Conservation (phyloP, 169 alveolate species). For the Plasmodium gonderi region DNA sequence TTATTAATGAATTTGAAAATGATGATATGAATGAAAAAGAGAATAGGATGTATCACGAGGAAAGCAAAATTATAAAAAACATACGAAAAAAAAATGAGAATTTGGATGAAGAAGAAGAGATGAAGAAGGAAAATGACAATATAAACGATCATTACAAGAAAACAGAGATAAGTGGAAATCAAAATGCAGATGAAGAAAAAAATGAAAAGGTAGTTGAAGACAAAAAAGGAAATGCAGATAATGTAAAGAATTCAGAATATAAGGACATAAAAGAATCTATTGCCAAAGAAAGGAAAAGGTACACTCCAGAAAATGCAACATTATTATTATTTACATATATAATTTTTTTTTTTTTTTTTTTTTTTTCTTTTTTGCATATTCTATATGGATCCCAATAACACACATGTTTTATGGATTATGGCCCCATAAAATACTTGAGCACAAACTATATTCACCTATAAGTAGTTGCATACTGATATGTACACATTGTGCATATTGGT, state of each 20-base stretch:
- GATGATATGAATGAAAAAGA: neutral
- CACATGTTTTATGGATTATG: neutral
- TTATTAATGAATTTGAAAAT: neutral
- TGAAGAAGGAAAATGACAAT: neutral
- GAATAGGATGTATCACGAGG: neutral
- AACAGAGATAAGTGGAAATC: neutral
- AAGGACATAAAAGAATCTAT: neutral
- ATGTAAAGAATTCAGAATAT: neutral
- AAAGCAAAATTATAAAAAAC: neutral
- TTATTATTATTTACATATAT: neutral
- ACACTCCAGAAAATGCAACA: neutral
- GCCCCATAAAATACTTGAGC: too few relatives aligned
- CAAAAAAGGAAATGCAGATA: neutral
- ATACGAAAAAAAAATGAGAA: neutral
- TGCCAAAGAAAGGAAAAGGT: conserved; percentile 46
- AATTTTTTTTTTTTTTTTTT: too few relatives aligned
- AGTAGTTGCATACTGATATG: too few relatives aligned
- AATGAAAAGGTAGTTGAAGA: neutral
- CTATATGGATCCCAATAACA: neutral
- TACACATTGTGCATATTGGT: neutral
- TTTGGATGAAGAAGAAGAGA: neutral
- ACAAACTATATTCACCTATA: too few relatives aligned
- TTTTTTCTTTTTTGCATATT: neutral
- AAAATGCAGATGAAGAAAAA: neutral
- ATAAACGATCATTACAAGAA: neutral